Conservation (phyloP, 495 filamentous ascomycete genomes). For the Glarea lozoyensis region DNA sequence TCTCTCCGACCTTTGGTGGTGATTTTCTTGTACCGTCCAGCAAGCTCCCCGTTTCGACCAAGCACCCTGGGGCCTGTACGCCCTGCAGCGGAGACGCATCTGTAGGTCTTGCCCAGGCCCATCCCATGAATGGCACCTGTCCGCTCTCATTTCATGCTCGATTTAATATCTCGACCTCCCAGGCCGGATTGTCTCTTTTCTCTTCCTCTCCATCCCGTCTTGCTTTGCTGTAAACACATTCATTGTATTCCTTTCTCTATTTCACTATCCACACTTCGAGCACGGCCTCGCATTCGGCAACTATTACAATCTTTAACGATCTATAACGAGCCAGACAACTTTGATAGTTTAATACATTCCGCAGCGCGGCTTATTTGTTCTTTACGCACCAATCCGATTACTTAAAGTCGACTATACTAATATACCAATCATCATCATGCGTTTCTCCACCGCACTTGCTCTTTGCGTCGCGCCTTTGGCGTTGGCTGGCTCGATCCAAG, state of each 20-base stretch:
- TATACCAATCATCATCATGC: slow-evolving; percentile 36
- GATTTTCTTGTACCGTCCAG: too few species aligned
- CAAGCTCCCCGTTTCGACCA: slow-evolving; percentile 35
- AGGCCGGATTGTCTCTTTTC: slow-evolving; percentile 26
- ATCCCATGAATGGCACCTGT: too few species aligned
- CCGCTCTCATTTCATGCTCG: slow-evolving; percentile 41
- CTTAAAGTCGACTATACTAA: slow-evolving; percentile 10
- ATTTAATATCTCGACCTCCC: slow-evolving; percentile 37
- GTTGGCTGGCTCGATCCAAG: slow-evolving; percentile 34
- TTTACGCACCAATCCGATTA: slow-evolving; percentile 15
- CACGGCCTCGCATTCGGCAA: slow-evolving; percentile 5
- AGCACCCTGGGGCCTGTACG: too few species aligned
- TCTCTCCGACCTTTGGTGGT: too few species aligned
- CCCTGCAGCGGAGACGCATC: too few species aligned
- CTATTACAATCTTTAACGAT: slow-evolving; percentile 16
- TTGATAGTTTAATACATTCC: slow-evolving; percentile 21
- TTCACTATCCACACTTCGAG: slow-evolving; percentile 17
- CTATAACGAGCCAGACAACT: slow-evolving; percentile 16
- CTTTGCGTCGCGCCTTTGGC: slow-evolving; percentile 39
- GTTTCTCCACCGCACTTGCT: slow-evolving; percentile 38
- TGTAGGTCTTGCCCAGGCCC: slow-evolving; percentile 9
- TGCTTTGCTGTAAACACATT: slow-evolving; percentile 18
- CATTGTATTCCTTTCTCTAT: slow-evolving; percentile 27
- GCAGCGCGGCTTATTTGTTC: slow-evolving; percentile 19
- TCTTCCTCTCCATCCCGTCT: slow-evolving; percentile 28